phyloP scores from a whole-genome alignment of 2,329 filamentous ascomycete species.

The Fusarium burgessii region DNA sequence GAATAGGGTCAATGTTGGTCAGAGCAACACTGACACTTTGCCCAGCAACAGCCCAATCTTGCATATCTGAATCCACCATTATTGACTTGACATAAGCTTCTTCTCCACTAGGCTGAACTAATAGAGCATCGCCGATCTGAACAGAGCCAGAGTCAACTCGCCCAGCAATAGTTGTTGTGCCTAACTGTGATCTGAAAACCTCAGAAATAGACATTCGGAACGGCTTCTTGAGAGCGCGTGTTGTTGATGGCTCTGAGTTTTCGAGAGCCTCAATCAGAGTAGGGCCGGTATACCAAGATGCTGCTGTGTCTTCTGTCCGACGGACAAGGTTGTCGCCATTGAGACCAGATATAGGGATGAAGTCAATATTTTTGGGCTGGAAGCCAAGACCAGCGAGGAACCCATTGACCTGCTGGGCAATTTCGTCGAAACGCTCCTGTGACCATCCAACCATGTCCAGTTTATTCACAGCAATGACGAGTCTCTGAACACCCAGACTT shows the following conservation, averaged over 20 bases:
- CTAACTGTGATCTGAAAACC: slow-evolving; percentile 84
- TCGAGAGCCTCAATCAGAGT: slow-evolving; percentile 90
- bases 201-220: slow-evolving; percentile 89
- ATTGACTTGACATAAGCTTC: slow-evolving; percentile 84
- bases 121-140: slow-evolving; percentile 83
- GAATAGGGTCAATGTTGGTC: slow-evolving; percentile 83
- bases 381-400: slow-evolving; percentile 89
- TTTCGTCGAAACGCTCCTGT: slow-evolving; percentile 84
- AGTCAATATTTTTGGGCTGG: slow-evolving; percentile 81
- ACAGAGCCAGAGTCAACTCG: slow-evolving; percentile 86
- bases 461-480: slow-evolving; percentile 96
- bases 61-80: slow-evolving; percentile 77
- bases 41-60: slow-evolving; percentile 92
- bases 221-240: slow-evolving; percentile 78
- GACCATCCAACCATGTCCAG: slow-evolving; percentile 90
- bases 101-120: slow-evolving; percentile 85
- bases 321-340: slow-evolving; percentile 86
- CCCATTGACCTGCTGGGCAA: slow-evolving; percentile 82
- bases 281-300: slow-evolving; percentile 82
- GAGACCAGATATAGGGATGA: slow-evolving; percentile 90
- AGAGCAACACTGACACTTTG: slow-evolving; percentile 90
- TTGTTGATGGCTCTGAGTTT: slow-evolving; percentile 76
- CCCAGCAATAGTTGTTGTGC: slow-evolving; percentile 86
- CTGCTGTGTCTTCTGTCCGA: slow-evolving; percentile 65
- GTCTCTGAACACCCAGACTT: slow-evolving; percentile 88